Base-by-base conservation (phyloP, 1,284 basidiomycete genomes). In the Pterula multifida region DNA sequence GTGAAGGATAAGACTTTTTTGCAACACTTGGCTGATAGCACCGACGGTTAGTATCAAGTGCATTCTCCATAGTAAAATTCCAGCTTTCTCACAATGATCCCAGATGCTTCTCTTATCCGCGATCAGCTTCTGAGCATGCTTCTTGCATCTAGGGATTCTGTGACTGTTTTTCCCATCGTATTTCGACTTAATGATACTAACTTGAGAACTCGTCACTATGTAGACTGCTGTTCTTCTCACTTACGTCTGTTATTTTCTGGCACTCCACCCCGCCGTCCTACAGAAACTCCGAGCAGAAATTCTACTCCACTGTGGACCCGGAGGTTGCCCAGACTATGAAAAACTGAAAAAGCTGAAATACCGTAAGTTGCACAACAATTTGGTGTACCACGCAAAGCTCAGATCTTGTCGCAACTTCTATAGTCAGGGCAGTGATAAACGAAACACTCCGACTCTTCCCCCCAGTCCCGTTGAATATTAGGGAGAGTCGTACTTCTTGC, bases 61-160 rank as follows among this genome's bases (percentile, higher is more conserved):
- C 49, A 36, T 42, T n/a, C 39, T 32, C 28, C 28, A 32, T 49
- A 19, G 48, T 36, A n/a, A 48, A 26, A 25, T 44, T 4, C 23
- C 46, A 24, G 24, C 32, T 17, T 1, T 24, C 24, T 52, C 48
- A 21, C 55, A 21, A 21, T 53, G 48, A 46, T 6, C 28, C 60
- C 3, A 49, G 78, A 81, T 57, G 65, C 65, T 15, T 63, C 71
- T 13, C 60, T 79, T 36, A 82, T 86, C 53, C 76, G 79, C 25
- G 80, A 85, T 59, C 81, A 86, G 55, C 62, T 85, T 3, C 65
- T 88, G n/a, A 87, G 76, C 58, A 78, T 88, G 60, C 65, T 88
- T 4, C 65, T 87, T 26, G 85, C 85, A 13, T 75, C 81, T 17
- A 65, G 85, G 50, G 84, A 88, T 59, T 85, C 84, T n/a, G 82